These are phyloP conservation scores for Streptanthus diversifolius DNA, from an alignment of 345 rosid genomes.

Conservation along the genomic window DNA sequence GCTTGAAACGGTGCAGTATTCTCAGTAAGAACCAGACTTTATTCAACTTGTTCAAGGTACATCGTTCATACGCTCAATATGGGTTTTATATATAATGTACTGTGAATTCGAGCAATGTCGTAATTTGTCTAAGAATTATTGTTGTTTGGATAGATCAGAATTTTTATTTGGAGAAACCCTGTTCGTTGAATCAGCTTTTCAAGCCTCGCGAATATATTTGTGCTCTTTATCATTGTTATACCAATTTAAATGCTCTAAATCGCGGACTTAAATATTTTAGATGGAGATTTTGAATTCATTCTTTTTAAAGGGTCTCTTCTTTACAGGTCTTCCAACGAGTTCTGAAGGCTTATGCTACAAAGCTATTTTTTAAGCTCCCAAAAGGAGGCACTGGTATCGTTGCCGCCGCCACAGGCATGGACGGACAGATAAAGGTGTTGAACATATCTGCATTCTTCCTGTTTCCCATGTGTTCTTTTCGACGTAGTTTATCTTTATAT, in stretches of 20 bases:
- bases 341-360: constrained; percentile 85
- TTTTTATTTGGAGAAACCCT: constrained; percentile 8
- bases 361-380: constrained; percentile 83
- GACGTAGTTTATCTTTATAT: not conserved
- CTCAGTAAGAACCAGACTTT: constrained; percentile 84
- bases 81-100: not conserved
- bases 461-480: constrained; percentile 13
- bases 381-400: constrained; percentile 94
- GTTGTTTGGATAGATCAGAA: not conserved
- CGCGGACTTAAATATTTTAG: not conserved
- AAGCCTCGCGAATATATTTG: not conserved
- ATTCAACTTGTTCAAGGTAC: constrained; percentile 86
- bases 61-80: constrained; percentile 7
- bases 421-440: constrained; percentile 88
- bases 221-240: constrained; percentile 1
- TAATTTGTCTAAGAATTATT: constrained; percentile 1
- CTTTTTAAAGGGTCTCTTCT: constrained; percentile 1
- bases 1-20: constrained; percentile 93
- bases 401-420: constrained; percentile 99
- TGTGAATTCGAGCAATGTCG: constrained; percentile 2
- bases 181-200: constrained; percentile 14
- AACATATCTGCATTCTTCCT: not conserved
- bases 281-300: constrained; percentile 6
- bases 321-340: constrained; percentile 88
- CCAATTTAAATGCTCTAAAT: not conserved